Conservation (phyloP, 176 grass and related monocot species). For the Elymus sibiricus region DNA sequence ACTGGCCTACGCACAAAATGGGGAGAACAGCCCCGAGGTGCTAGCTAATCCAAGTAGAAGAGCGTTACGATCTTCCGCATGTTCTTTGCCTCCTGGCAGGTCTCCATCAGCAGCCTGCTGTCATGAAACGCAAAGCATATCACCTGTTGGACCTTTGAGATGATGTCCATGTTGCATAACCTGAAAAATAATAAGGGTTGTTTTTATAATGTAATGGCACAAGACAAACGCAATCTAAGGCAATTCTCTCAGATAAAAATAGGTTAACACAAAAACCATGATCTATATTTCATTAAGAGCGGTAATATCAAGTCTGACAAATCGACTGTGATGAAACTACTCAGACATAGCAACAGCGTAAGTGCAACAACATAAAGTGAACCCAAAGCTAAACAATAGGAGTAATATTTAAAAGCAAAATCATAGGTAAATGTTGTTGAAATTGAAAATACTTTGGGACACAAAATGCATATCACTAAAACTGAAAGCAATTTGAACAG, state of each 20-base stretch:
- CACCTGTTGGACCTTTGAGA: conserved; percentile 91
- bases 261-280: not conserved
- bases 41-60: conserved; percentile 90
- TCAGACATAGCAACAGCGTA: not conserved
- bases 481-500: not conserved
- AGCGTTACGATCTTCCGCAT: conserved; percentile 95
- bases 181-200: conserved; percentile 43
- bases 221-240: not conserved
- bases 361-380: not conserved
- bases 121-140: conserved; percentile 98
- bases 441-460: not conserved
- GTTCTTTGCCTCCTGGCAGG: conserved; percentile 95
- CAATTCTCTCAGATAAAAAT: not conserved
- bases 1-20: conserved; percentile 44
- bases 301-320: not conserved
- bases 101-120: conserved; percentile 96
- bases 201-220: not conserved
- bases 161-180: conserved; percentile 99
- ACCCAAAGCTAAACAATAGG: not conserved
- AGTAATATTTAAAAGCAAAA: not conserved
- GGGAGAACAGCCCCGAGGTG: not conserved
- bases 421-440: not conserved
- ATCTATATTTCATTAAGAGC: not conserved
- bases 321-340: not conserved
- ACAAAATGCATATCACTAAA: conserved; percentile 2